phyloP scores from a whole-genome alignment of 129 eudicot genomes.

The Centaurea solstitialis region DNA sequence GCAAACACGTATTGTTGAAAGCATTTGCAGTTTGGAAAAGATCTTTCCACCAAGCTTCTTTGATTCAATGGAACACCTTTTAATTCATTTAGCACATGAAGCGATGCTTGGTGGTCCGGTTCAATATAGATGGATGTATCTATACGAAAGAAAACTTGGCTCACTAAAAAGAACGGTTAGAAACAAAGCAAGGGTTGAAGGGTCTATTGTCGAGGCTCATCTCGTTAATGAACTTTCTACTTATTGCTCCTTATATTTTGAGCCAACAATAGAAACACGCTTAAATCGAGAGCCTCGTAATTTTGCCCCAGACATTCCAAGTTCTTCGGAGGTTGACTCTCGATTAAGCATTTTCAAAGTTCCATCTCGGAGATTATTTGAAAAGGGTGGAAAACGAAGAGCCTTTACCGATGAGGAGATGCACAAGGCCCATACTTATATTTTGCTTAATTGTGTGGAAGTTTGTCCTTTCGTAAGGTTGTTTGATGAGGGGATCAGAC shows the following conservation, averaged over 20 bases:
- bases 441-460: too few species aligned
- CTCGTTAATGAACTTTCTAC: not conserved
- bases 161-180: too few species aligned
- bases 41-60: too few species aligned
- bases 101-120: conserved; percentile 12
- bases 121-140: conserved; percentile 18
- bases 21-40: too few species aligned
- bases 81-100: not conserved
- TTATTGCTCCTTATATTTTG: not conserved
- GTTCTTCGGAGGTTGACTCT: not conserved
- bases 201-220: not conserved
- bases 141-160: not conserved
- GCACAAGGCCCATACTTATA: too few species aligned
- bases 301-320: not conserved
- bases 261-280: not conserved
- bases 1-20: too few species aligned
- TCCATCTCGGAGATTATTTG: too few species aligned
- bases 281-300: not conserved
- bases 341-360: not conserved
- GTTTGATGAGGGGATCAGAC: too few species aligned
- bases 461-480: too few species aligned
- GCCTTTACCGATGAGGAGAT: too few species aligned
- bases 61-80: too few species aligned
- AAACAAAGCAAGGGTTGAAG: not conserved
- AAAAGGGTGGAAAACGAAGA: too few species aligned